Evolutionary conservation across 192 early-diverging fungal species (phyloP).

Genomic region (Phlyctochytrium arcticum): DNA sequence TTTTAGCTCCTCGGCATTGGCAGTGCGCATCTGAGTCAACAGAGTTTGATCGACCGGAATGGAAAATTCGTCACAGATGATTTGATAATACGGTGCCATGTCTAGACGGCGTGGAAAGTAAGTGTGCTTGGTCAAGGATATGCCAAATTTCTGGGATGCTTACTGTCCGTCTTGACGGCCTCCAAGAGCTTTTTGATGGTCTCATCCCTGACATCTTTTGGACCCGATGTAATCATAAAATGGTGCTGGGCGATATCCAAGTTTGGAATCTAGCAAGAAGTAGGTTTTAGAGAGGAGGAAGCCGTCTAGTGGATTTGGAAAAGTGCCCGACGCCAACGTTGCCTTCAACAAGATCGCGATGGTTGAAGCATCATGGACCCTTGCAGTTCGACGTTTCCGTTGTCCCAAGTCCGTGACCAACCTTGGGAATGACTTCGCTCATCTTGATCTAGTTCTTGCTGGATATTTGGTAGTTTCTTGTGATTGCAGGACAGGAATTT

Average conservation of each 20-base stretch:
- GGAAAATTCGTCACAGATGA: slow-evolving; percentile 59
- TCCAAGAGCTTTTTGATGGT: slow-evolving; percentile 67
- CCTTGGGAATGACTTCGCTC: slow-evolving; percentile 26
- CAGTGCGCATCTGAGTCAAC: slow-evolving; percentile 50
- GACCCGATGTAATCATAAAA: slow-evolving; percentile 75
- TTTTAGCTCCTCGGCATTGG: slow-evolving; percentile 73
- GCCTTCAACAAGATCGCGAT: not conserved
- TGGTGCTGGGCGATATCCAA: slow-evolving; percentile 79
- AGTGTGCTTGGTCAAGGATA: not conserved
- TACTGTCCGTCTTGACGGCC: slow-evolving; percentile 81
- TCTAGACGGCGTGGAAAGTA: slow-evolving; percentile 40
- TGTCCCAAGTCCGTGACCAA: too few species aligned
- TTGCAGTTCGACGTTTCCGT: too few species aligned
- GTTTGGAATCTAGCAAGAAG: slow-evolving; percentile 80
- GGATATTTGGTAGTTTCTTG: too few species aligned
- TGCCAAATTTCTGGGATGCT: slow-evolving; percentile 19
- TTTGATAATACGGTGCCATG: slow-evolving; percentile 81
- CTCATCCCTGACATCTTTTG: slow-evolving; percentile 59
- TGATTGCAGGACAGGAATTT: too few species aligned
- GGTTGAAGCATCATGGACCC: too few species aligned
- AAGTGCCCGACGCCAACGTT: not conserved
- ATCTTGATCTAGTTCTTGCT: too few species aligned
- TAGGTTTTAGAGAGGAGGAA: not conserved
- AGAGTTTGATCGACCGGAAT: slow-evolving; percentile 54
- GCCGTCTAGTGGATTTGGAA: not conserved